phyloP scores from a whole-genome alignment of 345 rosid species.

The Pelargonium nanum region DNA sequence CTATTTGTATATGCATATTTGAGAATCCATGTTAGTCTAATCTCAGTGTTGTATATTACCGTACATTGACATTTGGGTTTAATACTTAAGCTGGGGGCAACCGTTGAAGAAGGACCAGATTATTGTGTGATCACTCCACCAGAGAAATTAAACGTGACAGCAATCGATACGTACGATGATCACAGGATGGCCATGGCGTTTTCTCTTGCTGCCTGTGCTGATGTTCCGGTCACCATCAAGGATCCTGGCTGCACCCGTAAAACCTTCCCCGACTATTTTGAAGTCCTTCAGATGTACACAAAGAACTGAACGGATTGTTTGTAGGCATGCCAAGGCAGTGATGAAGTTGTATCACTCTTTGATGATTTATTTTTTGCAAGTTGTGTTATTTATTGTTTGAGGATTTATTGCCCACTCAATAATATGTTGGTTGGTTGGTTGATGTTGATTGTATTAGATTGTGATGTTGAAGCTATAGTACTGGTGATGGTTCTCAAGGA shows the following conservation, averaged over 20 bases:
- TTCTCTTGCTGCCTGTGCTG: conserved; percentile 93
- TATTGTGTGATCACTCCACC: conserved; percentile 95
- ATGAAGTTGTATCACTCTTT: background rate
- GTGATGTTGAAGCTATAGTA: too few relatives aligned
- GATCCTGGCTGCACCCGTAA: conserved; percentile 91
- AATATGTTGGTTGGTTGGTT: too few relatives aligned
- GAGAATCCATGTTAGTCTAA: background rate
- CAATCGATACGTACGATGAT: conserved; percentile 90
- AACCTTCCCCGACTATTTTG: conserved; percentile 92
- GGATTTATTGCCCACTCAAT: too few relatives aligned
- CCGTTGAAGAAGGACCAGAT: conserved; percentile 94
- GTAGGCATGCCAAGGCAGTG: conserved; percentile 1
- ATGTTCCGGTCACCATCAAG: conserved; percentile 81
- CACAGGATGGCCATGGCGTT: conserved; percentile 99
- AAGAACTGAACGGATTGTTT: conserved; percentile 40
- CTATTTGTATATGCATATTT: background rate
- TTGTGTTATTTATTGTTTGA: too few relatives aligned
- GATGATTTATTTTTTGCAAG: too few relatives aligned
- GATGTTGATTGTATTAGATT: too few relatives aligned
- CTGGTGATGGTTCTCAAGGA: too few relatives aligned
- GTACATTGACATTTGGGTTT: background rate
- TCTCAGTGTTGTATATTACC: background rate
- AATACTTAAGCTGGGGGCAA: conserved; percentile 68
- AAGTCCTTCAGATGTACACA: conserved; percentile 65
- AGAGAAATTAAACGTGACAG: conserved; percentile 53